Conservation (phyloP, 2,329 filamentous ascomycete genomes). For the Fusarium sterilihyphosum region DNA sequence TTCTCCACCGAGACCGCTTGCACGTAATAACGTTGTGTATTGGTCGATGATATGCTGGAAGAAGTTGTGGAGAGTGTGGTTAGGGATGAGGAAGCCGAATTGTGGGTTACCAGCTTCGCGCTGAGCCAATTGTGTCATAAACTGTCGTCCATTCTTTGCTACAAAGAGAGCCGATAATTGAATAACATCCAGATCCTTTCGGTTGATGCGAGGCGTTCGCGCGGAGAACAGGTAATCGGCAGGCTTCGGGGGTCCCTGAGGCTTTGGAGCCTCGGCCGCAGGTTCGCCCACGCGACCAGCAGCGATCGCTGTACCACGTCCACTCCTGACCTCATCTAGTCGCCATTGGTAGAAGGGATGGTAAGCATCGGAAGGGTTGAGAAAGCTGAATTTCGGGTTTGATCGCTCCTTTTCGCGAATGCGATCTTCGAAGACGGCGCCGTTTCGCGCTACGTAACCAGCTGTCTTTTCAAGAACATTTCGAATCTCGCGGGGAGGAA, state of each 20-base stretch:
- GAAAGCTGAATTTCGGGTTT: slow-evolving; percentile 92
- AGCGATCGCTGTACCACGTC: slow-evolving; percentile 80
- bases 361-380: slow-evolving; percentile 83
- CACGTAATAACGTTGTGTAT: slow-evolving; percentile 81
- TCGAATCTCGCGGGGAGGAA: slow-evolving; percentile 90
- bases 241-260: slow-evolving; percentile 85
- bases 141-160: slow-evolving; percentile 90
- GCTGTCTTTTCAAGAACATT: slow-evolving; percentile 91
- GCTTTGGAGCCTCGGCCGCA: slow-evolving; percentile 66
- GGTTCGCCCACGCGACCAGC: slow-evolving; percentile 77
- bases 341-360: slow-evolving; percentile 92
- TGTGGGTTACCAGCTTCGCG: slow-evolving; percentile 91
- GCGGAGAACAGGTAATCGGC: slow-evolving; percentile 92
- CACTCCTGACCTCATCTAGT: slow-evolving; percentile 83
- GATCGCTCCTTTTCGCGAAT: slow-evolving; percentile 85
- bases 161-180: slow-evolving; percentile 88
- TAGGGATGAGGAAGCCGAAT: slow-evolving; percentile 94
- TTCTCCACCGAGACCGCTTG: slow-evolving; percentile 72
- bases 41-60: slow-evolving; percentile 94
- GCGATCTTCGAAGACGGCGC: slow-evolving; percentile 78
- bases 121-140: slow-evolving; percentile 89
- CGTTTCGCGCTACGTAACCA: slow-evolving; percentile 82
- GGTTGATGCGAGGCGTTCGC: slow-evolving; percentile 96
- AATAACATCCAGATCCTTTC: slow-evolving; percentile 83
- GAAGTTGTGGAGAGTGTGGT: slow-evolving; percentile 96